These are phyloP conservation scores for Metrosideros polymorpha DNA, from an alignment of 441 rosid species.

Conservation along the genomic window DNA sequence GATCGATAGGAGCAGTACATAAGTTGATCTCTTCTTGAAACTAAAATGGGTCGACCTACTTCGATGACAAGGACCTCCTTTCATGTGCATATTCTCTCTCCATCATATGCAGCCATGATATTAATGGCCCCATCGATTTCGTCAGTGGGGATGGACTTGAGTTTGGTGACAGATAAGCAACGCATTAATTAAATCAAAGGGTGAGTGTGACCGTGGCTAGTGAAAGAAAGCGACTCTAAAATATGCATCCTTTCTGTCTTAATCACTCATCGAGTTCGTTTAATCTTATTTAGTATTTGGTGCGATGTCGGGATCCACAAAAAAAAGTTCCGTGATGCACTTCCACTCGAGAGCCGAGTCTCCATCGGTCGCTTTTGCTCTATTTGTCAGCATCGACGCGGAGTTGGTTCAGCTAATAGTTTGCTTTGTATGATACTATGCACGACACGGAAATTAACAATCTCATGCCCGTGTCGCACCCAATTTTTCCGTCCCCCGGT, in stretches of 20 bases:
- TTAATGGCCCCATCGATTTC: neutral
- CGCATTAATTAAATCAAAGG: neutral
- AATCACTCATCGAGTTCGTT: neutral
- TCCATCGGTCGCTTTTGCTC: neutral
- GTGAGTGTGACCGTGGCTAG: neutral
- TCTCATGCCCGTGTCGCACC: accelerated
- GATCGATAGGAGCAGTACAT: neutral
- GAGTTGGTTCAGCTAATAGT: neutral
- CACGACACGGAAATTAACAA: neutral
- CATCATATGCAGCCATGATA: neutral
- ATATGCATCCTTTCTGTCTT: neutral
- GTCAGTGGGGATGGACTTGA: neutral
- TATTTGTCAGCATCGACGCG: neutral
- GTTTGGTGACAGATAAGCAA: neutral
- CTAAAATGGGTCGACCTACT: neutral
- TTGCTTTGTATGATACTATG: neutral
- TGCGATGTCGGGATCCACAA: neutral
- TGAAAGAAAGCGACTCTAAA: neutral
- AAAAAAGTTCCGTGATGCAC: neutral
- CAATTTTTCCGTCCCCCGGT: neutral
- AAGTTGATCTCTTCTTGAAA: accelerated
- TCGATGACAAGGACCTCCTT: accelerated
- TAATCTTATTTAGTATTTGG: neutral
- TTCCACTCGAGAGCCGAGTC: neutral
- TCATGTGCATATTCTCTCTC: neutral